These are phyloP conservation scores for Linnemannia hyalina DNA, from an alignment of 192 early-diverging fungal genomes.

Conservation along the genomic window DNA sequence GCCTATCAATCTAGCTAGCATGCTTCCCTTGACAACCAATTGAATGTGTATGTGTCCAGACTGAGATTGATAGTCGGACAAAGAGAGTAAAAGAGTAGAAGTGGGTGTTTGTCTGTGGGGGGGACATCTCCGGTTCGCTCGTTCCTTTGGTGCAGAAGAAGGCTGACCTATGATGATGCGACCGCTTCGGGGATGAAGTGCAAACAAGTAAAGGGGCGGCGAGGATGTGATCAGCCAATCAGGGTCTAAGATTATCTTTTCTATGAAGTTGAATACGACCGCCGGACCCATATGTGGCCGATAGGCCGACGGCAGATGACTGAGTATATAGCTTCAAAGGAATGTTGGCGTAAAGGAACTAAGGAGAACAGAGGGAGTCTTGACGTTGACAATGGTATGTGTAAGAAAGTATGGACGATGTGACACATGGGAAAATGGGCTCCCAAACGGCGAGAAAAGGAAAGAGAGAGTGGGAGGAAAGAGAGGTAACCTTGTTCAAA, in stretches of 20 bases:
- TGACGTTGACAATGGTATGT: neutral
- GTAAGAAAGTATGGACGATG: neutral
- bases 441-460: neutral
- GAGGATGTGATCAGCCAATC: constrained; percentile 4
- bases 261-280: neutral
- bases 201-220: neutral
- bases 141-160: neutral
- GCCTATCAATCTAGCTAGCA: no score
- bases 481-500: neutral
- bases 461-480: neutral
- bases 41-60: neutral
- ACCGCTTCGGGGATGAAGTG: neutral
- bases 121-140: neutral
- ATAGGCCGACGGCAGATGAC: neutral
- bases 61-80: neutral
- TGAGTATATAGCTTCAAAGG: neutral
- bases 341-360: no score
- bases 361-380: no score
- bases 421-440: neutral
- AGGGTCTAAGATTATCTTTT: neutral
- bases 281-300: neutral
- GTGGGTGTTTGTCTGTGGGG: neutral
- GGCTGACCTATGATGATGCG: no score
- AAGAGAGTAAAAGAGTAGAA: neutral
- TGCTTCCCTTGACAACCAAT: neutral